These are phyloP conservation scores for Termitomyces bulborhizus DNA, from an alignment of 768 basidiomycete species.

Conservation along the genomic window DNA sequence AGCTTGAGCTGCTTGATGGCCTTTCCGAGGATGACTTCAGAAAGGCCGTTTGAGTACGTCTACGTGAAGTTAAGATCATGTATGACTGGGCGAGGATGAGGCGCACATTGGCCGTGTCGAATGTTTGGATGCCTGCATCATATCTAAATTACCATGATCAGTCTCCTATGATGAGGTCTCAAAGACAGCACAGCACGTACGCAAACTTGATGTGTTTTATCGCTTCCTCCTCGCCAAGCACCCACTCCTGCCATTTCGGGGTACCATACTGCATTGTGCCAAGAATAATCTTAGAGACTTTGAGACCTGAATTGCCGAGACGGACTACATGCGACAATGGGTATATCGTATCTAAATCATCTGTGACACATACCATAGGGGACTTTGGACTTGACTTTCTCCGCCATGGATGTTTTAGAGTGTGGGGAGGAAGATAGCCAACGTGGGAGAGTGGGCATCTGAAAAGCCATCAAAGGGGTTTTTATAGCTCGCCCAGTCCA, in stretches of 20 bases:
- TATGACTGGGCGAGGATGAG: no score
- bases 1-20: no score
- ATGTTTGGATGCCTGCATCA: no score
- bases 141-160: no score
- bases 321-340: slow-evolving; percentile 26
- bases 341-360: no score
- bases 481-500: neutral
- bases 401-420: neutral
- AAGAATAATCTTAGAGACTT: slow-evolving; percentile 61
- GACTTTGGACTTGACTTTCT: neutral
- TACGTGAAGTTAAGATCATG: no score
- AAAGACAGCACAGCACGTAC: no score
- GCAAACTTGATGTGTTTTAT: slow-evolving; percentile 36
- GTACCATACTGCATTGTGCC: slow-evolving; percentile 59
- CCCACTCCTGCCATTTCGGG: slow-evolving; percentile 45
- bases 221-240: slow-evolving; percentile 40
- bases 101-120: no score
- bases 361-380: neutral
- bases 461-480: neutral
- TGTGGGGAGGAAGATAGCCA: neutral
- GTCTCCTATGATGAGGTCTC: no score
- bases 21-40: no score
- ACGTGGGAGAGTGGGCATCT: neutral
- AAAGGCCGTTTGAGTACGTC: no score
- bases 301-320: slow-evolving; percentile 47